Percentiles rank a stretch among this genome's conserved stretches.
Conservation (phyloP, 1,284 basidiomycete genomes). For the Abortiporus biennis region DNA sequence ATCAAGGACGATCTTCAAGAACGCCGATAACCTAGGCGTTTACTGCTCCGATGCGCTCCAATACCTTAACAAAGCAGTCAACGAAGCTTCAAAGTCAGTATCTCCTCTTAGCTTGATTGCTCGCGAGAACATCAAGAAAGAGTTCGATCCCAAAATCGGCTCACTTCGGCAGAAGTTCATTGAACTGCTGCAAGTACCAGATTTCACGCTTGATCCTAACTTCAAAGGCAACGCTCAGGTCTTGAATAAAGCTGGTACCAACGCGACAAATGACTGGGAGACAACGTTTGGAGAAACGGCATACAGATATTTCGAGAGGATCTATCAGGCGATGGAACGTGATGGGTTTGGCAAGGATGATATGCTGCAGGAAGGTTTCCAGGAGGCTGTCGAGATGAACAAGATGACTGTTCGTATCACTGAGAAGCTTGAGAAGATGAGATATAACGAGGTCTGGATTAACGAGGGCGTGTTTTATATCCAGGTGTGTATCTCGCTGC, state of each 20-base stretch:
- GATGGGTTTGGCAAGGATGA: neutral
- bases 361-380: neutral
- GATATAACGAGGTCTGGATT: neutral
- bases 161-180: neutral
- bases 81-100: neutral
- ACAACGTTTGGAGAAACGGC: neutral
- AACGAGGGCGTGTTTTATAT: neutral
- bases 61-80: neutral
- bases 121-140: neutral
- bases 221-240: neutral
- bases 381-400: neutral
- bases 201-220: neutral
- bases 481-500: neutral
- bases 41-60: neutral
- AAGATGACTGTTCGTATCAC: neutral
- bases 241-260: neutral
- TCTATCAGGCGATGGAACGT: neutral
- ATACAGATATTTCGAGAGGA: neutral
- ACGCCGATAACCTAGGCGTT: neutral
- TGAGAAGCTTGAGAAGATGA: neutral
- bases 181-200: neutral
- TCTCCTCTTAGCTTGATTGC: neutral
- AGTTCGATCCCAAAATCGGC: neutral
- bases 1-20: neutral
- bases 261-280: neutral